Percentiles rank a stretch among this genome's conserved stretches.
Evolutionary conservation across 2,329 filamentous ascomycete species (phyloP).

Genomic region (Hirsutella thompsonii): DNA sequence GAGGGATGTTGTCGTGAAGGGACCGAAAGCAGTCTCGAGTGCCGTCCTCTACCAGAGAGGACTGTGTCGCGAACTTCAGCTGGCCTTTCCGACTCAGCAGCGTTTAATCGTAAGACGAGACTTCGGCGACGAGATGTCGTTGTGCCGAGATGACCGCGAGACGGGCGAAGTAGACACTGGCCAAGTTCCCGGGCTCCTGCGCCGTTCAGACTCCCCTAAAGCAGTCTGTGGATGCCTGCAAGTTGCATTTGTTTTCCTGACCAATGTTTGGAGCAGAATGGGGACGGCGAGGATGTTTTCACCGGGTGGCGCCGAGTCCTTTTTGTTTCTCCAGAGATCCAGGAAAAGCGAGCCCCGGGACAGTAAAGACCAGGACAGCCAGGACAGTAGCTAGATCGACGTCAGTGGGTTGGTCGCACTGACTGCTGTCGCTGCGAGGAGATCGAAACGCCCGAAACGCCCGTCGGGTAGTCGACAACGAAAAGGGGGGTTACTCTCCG

Average conservation of each 20-base stretch:
- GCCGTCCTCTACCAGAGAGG: too few relatives aligned
- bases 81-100: too few relatives aligned
- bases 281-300: not conserved
- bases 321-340: not conserved
- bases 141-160: not conserved
- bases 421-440: slow-evolving; percentile 4
- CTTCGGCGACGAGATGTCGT: not conserved
- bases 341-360: slow-evolving; percentile 1
- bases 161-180: not conserved
- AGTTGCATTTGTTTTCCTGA: too few relatives aligned
- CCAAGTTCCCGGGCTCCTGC: not conserved
- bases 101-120: not conserved
- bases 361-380: not conserved
- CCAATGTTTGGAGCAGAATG: not conserved
- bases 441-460: slow-evolving; percentile 11
- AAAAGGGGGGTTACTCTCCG: slow-evolving; percentile 1
- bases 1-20: not conserved
- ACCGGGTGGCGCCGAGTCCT: not conserved
- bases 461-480: slow-evolving; percentile 3
- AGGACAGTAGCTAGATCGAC: slow-evolving; percentile 5
- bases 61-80: too few relatives aligned
- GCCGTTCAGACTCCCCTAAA: not conserved
- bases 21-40: not conserved
- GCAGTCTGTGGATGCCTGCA: not conserved
- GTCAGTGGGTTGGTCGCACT: slow-evolving; percentile 7